Percentiles rank a stretch among this genome's conserved stretches.
Conservation (phyloP, 2,329 filamentous ascomycete genomes). For the Xylaria sp. region DNA sequence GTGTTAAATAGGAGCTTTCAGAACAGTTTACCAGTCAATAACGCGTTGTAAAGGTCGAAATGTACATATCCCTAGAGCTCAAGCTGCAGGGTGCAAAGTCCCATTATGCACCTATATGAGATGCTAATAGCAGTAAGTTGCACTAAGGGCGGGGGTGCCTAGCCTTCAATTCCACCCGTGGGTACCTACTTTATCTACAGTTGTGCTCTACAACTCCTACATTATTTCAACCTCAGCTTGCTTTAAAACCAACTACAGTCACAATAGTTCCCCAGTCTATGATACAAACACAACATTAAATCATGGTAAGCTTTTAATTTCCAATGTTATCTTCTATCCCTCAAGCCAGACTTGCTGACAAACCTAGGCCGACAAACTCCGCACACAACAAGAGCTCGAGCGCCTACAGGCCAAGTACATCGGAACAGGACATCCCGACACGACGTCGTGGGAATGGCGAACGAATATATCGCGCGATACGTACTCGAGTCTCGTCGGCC, state of each 20-base stretch:
- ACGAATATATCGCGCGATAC: conserved; percentile 96
- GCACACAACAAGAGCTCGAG: conserved; percentile 97
- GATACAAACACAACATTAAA: neutral
- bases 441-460: conserved; percentile 96
- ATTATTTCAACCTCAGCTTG: neutral
- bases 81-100: too few species aligned
- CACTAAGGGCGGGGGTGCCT: conserved; percentile 1
- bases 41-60: neutral
- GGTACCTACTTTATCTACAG: too few species aligned
- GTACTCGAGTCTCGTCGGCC: conserved; percentile 87
- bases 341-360: conserved; percentile 1
- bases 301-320: conserved; percentile 32
- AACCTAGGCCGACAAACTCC: conserved; percentile 84
- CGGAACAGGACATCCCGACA: conserved; percentile 95
- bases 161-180: neutral
- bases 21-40: neutral
- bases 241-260: neutral
- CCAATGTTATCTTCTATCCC: too few species aligned
- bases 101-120: neutral
- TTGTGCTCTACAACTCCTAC: neutral
- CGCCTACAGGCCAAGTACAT: conserved; percentile 95
- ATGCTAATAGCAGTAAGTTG: conserved; percentile 14
- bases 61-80: too few species aligned
- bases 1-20: too few species aligned
- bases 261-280: neutral